Base-by-base conservation (phyloP, 192 early-diverging fungal genomes). In the Linderina pennispora region DNA sequence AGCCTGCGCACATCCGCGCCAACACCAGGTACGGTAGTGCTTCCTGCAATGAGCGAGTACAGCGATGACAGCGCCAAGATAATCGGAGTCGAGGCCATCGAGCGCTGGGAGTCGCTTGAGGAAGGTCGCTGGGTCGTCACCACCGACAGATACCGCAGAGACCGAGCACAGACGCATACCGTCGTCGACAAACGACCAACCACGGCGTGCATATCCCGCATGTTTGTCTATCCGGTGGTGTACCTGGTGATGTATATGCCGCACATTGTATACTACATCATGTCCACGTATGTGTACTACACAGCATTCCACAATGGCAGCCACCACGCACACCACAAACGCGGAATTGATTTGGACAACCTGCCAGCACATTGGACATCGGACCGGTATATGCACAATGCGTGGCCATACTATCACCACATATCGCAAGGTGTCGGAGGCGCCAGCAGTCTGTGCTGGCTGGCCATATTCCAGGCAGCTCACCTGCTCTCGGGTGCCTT, bases 141-240 rank as follows among this genome's bases (percentile, higher is more conserved):
- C 0, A 54, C 61, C 1, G 54, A 51, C 2, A 45, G 40, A 17
- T 60, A 50, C 32, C 51, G 52, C 41, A 38, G 19, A 13, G 23
- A 35, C 13, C 36, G 54, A 19, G 11, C 16, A n/a, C 28, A 31
- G 28, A 5, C n/a, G 4, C 16, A 20, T 8, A n/a, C n/a, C n/a
- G n/a, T n/a, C n/a, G n/a, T n/a, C n/a, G n/a, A n/a, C n/a, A n/a
- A n/a, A n/a, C n/a, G n/a, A n/a, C n/a, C 15, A 9, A 20, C 16
- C 21, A 5, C 38, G 6, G 7, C 15, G 21, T 20, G 32, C n/a
- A 25, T 64, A 14, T 72, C 68, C 10, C 48, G 68, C 18, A 45
- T 72, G 1, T 72, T 49, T n/a, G 61, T 72, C 2, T 72, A 72
- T 17, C 68, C 68, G 17, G 50, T 72, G 13, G 62, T 58, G 1